Evolutionary conservation across 1,284 basidiomycete species (phyloP).

Genomic region (Leccinum subrobustum): DNA sequence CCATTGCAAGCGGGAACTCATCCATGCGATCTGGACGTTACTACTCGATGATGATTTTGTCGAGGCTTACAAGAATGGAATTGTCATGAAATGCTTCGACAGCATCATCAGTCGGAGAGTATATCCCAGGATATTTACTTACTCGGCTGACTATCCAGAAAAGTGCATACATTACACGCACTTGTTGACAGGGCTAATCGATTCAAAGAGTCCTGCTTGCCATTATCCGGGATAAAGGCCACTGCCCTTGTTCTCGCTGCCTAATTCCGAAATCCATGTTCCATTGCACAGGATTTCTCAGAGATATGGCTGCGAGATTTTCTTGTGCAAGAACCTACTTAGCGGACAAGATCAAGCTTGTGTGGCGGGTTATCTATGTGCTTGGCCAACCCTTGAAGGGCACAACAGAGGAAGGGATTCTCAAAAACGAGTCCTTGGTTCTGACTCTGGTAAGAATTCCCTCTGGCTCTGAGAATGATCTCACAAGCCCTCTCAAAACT

Average conservation of each 20-base stretch:
- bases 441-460: background rate
- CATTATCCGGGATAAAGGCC: background rate
- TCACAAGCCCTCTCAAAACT: background rate
- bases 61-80: too few relatives aligned
- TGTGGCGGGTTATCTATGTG: background rate
- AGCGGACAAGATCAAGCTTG: background rate
- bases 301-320: background rate
- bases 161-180: too few relatives aligned
- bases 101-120: too few relatives aligned
- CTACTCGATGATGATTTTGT: too few relatives aligned
- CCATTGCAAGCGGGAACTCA: too few relatives aligned
- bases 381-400: background rate
- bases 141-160: too few relatives aligned
- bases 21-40: too few relatives aligned
- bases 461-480: background rate
- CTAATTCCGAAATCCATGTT: background rate
- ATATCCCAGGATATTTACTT: too few relatives aligned
- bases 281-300: too few relatives aligned
- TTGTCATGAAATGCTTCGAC: too few relatives aligned
- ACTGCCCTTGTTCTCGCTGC: background rate
- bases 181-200: too few relatives aligned
- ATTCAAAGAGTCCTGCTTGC: too few relatives aligned
- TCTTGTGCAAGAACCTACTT: background rate
- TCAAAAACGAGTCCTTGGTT: background rate
- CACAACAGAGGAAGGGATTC: background rate